These are phyloP conservation scores for Caryopteris hybrid DNA, from an alignment of 305 asterid species.

Conservation along the genomic window DNA sequence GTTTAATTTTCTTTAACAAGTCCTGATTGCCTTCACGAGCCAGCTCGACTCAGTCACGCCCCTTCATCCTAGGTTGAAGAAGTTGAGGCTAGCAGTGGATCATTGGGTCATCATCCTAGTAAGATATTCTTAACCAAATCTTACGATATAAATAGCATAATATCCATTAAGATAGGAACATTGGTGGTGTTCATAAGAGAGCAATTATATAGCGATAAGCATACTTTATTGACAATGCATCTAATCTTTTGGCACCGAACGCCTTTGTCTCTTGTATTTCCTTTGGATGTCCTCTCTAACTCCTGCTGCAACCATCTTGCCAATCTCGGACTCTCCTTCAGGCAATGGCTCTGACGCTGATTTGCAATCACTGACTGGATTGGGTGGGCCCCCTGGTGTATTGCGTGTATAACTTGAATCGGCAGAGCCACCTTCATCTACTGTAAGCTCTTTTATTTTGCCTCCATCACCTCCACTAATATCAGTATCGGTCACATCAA, in stretches of 20 bases:
- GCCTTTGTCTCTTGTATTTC: constrained; percentile 46
- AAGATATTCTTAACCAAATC: not conserved
- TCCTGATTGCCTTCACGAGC: too few relatives aligned
- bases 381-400: constrained; percentile 13
- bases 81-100: too few relatives aligned
- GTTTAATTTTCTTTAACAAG: too few relatives aligned
- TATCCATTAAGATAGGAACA: not conserved
- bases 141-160: not conserved
- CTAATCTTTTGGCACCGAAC: constrained; percentile 17
- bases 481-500: constrained; percentile 15
- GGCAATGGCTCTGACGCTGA: constrained; percentile 15
- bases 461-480: constrained; percentile 16
- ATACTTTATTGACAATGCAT: not conserved
- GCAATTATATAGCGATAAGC: not conserved
- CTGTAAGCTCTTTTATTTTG: constrained; percentile 31
- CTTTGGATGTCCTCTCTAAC: constrained; percentile 37
- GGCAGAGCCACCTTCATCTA: constrained; percentile 14
- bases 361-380: constrained; percentile 21
- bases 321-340: constrained; percentile 26
- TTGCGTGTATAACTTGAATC: not conserved
- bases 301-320: constrained; percentile 15
- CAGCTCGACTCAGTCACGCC: too few relatives aligned
- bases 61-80: too few relatives aligned
- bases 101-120: not conserved
- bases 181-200: not conserved